Conservation (phyloP, 805 yeast genomes). For the Allodekkera sacchari region DNA sequence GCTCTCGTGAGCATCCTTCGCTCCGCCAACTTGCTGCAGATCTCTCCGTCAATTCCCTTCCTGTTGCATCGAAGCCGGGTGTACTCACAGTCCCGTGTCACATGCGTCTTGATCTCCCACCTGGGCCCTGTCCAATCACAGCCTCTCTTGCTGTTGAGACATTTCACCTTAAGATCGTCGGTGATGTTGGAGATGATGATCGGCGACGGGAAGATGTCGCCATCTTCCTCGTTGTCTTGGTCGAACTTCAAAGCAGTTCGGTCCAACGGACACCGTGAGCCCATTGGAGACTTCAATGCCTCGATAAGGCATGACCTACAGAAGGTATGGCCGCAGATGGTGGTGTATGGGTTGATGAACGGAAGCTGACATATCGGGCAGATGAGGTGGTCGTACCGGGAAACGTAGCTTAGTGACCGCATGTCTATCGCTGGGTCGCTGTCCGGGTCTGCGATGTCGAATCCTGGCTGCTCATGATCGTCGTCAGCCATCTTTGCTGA, state of each 20-base stretch:
- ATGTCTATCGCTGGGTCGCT: constrained; percentile 16
- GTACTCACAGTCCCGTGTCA: constrained; percentile 30
- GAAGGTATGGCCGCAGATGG: constrained; percentile 63
- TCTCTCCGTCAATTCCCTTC: constrained; percentile 7
- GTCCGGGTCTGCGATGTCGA: constrained; percentile 6
- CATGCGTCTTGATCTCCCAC: constrained; percentile 50
- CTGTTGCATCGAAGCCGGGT: constrained; percentile 30
- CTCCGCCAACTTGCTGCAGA: constrained; percentile 15
- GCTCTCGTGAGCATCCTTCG: constrained; percentile 8
- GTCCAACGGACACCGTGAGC: constrained; percentile 50
- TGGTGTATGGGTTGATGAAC: constrained; percentile 51
- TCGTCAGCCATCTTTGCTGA: background rate
- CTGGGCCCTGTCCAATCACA: constrained; percentile 50
- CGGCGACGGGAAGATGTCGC: constrained; percentile 43
- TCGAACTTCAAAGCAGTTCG: constrained; percentile 33
- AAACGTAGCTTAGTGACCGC: constrained; percentile 16
- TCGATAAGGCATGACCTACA: constrained; percentile 48
- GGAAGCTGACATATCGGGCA: constrained; percentile 69
- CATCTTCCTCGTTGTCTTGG: constrained; percentile 4
- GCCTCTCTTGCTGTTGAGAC: constrained; percentile 45
- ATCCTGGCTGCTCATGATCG: constrained; percentile 6
- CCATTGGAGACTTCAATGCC: constrained; percentile 31
- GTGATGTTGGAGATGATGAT: constrained; percentile 49
- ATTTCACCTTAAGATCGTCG: constrained; percentile 50
- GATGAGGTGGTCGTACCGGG: constrained; percentile 23